Evolutionary conservation across 2,329 filamentous ascomycete species (phyloP), one percentile per base, ranked within the genome.

Genomic region (Cladosporium sp.): DNA sequence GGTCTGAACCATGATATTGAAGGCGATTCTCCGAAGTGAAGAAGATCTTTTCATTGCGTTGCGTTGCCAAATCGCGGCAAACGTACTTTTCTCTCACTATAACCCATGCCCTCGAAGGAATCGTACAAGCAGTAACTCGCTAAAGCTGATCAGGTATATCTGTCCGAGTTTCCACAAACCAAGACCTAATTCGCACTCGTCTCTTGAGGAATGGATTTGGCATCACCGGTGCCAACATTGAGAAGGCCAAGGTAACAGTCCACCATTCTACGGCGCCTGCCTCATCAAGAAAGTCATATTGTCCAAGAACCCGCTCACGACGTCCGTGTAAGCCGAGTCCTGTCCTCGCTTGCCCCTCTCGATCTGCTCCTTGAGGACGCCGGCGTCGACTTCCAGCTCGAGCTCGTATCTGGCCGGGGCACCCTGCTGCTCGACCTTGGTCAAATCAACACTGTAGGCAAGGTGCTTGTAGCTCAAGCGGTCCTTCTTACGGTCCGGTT

Each of bases 401-500:
- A 94, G 80, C 74, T 95, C 90, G 69, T 93, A 89, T 63, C 89
- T 87, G 65, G 90, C 90, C 58, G 82, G 80, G 0, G 62, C 63
- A 5, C 64, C 69, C 9, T 74, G 70, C 62, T 78, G 75, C 11
- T 86, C 88, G 42, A 99, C 94, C 72, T 97, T 92, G 0, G 94
- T 99, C 52, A 99, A 78, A 74, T 99, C 94, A 66, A 99, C 83
- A 71, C 94, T 90, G 71, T 95, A 97, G 56, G 85, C 86, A 40
- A 92, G 82, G 72, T 97, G 95, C 9, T 82, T 87, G 75, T 99
- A 99, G 70, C 90, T 95, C 71, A 99, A 79, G 17, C 94, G 85
- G 73, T 99, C 92, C 74, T 99, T 99, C 66, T 6, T 81, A 76
- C 64, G 74, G 55, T 63, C 71, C 63, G 61, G 70, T 60, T 43